Evolutionary conservation across 1,284 basidiomycete species (phyloP), one percentile per base, ranked within the genome.

Genomic region (Neonothopanus nambi): DNA sequence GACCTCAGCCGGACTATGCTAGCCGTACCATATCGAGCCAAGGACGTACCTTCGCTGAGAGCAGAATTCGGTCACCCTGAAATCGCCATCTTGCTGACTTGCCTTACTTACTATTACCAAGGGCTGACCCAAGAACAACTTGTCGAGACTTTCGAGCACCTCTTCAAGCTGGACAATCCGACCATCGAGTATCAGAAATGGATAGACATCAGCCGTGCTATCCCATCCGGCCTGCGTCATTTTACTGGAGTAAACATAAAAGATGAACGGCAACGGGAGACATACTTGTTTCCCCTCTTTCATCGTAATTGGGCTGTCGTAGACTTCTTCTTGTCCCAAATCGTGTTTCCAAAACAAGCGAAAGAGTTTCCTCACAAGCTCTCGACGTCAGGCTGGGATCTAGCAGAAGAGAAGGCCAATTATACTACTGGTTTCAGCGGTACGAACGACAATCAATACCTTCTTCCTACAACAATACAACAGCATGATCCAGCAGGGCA

Each of bases 41-140:
- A 82, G 60, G 81, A 82, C 52, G 67, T 75, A 1, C 80, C 80
- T 0, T 67, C 77, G 15, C 54, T 67, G 33, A 67, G 73, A 33
- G 77, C 81, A 18, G 80, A 83, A 41, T 82, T 83, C 54, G 80
- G 78, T 1, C 80, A 82, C 61, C 80, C 80, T 0, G 26, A 28
- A 5, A 11, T 53, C 79, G 78, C 1, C 79, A 82, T 61, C 80
- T 80, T 0, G 11, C 11, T 82, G 28, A 82, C 81, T 0, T 81
- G 73, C 49, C 65, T 83, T 13, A 72, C 70, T 0, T 83, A 82
- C 53, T 82, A 82, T 45, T 80, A 81, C 40, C 64, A 67, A 2
- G 81, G 81, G 8, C 68, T 83, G 24, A 65, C 61, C 0, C 56
- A 67, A n/a, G 52, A 63, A 3, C 75, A 83, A 44, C 57, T 83